These are phyloP conservation scores for Silene noctiflora DNA, from an alignment of 179 eudicot species.

Conservation along the genomic window DNA sequence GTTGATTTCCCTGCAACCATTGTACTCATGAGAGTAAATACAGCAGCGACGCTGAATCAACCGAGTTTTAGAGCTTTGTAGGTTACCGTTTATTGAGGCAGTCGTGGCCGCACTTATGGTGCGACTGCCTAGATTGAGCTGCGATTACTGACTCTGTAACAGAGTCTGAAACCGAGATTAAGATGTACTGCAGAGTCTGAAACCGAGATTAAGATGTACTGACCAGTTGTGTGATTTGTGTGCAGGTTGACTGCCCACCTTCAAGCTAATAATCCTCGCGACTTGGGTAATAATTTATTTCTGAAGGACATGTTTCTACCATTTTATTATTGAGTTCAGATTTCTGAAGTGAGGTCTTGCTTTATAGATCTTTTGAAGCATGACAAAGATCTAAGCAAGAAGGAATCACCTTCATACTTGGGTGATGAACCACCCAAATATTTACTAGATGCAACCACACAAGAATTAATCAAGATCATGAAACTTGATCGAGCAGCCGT, in stretches of 20 bases:
- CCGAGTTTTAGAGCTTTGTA: no score
- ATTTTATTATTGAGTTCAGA: not conserved
- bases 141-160: not conserved
- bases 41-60: no score
- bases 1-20: no score
- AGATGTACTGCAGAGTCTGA: no score
- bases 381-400: slow-evolving; percentile 83
- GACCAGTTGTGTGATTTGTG: not conserved
- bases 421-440: slow-evolving; percentile 73
- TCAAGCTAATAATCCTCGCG: slow-evolving; percentile 69
- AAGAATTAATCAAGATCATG: slow-evolving; percentile 81
- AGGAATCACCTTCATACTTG: slow-evolving; percentile 64
- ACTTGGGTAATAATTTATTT: slow-evolving; percentile 55
- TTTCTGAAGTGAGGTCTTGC: not conserved
- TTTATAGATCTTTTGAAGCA: slow-evolving; percentile 79
- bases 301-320: not conserved
- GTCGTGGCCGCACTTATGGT: no score
- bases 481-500: slow-evolving; percentile 88
- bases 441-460: slow-evolving; percentile 69
- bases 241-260: slow-evolving; percentile 61
- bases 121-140: no score
- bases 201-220: not conserved
- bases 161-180: not conserved
- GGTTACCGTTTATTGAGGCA: no score
- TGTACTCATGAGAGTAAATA: no score